These are phyloP conservation scores for Aspergillus sp. DNA, from an alignment of 2,329 filamentous ascomycete species.

Conservation along the genomic window DNA sequence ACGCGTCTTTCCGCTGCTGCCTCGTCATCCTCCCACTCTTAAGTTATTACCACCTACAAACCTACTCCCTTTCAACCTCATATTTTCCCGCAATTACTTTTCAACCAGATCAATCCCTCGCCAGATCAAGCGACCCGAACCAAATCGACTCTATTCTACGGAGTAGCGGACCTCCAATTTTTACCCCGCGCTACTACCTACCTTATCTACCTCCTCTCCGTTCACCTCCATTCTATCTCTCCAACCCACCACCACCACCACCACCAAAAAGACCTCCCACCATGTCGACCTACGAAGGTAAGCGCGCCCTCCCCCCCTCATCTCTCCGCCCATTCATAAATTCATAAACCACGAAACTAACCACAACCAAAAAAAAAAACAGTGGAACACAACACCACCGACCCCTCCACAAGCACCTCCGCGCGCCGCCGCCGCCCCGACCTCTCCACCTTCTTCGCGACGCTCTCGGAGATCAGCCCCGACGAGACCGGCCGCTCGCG, in stretches of 20 bases:
- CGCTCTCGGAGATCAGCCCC: slow-evolving; percentile 58
- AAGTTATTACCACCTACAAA: not conserved
- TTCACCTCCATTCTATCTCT: not conserved
- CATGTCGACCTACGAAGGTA: slow-evolving; percentile 46
- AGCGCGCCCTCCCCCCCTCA: not conserved
- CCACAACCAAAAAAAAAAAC: not conserved
- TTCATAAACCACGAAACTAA: slow-evolving; percentile 2
- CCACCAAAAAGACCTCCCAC: slow-evolving; percentile 14
- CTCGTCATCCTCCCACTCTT: slow-evolving; percentile 2
- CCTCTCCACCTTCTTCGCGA: slow-evolving; percentile 64
- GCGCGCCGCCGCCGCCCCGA: slow-evolving; percentile 57
- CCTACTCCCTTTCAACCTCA: slow-evolving; percentile 4
- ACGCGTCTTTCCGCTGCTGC: slow-evolving; percentile 12
- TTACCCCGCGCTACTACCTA: not conserved
- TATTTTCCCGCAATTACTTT: not conserved
- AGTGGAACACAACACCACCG: slow-evolving; percentile 46
- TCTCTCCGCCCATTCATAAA: not conserved
- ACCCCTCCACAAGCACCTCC: slow-evolving; percentile 25
- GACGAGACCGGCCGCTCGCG: slow-evolving; percentile 49
- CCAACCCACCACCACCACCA: slow-evolving; percentile 10
- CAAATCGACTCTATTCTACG: not conserved
- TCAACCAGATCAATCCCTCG: not conserved
- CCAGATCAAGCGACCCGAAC: not conserved
- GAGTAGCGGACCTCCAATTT: not conserved
- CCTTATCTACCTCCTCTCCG: not conserved